A percentile compares a stretch with the other conserved stretches of the same genome.
phyloP scores from a whole-genome alignment of 139 green algal species.

The Chlorella vulgaris region DNA sequence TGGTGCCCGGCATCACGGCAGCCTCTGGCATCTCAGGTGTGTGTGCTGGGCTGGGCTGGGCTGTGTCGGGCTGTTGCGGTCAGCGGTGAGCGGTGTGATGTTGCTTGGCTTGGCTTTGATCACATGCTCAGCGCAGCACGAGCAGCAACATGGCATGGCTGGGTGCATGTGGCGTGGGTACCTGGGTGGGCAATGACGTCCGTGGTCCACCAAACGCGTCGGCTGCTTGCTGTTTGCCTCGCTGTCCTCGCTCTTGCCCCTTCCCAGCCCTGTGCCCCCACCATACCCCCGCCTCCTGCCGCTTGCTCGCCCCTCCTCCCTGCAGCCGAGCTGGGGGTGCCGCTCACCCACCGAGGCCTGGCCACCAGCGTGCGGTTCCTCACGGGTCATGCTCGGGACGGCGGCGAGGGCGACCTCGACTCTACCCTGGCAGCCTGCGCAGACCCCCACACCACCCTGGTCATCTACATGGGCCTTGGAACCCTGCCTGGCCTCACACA shows the following conservation, averaged over 20 bases:
- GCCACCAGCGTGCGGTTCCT: conserved; percentile 91
- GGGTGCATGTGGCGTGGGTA: too few species aligned
- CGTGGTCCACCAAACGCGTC: neutral
- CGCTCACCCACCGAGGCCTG: conserved; percentile 94
- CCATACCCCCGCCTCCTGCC: too few species aligned
- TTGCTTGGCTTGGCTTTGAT: too few species aligned
- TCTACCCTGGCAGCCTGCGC: conserved; percentile 49
- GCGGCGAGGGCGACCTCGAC: conserved; percentile 76
- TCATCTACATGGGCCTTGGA: conserved; percentile 98
- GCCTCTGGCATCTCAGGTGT: conserved; percentile 30
- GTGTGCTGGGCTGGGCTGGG: neutral
- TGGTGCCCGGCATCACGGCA: conserved; percentile 77
- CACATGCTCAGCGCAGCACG: too few species aligned
- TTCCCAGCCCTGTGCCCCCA: too few species aligned
- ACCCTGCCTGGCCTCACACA: conserved; percentile 81
- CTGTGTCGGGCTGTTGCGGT: neutral
- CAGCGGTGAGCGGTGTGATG: too few species aligned
- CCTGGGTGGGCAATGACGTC: too few species aligned
- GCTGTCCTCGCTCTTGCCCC: neutral
- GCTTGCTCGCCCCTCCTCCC: too few species aligned
- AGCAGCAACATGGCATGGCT: too few species aligned
- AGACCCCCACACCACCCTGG: conserved; percentile 92
- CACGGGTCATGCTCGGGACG: conserved; percentile 91
- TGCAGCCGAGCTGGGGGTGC: conserved; percentile 86
- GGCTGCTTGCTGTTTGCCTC: neutral